Conservation (phyloP, 2,329 filamentous ascomycete genomes). For the Aspergillus proliferans region DNA sequence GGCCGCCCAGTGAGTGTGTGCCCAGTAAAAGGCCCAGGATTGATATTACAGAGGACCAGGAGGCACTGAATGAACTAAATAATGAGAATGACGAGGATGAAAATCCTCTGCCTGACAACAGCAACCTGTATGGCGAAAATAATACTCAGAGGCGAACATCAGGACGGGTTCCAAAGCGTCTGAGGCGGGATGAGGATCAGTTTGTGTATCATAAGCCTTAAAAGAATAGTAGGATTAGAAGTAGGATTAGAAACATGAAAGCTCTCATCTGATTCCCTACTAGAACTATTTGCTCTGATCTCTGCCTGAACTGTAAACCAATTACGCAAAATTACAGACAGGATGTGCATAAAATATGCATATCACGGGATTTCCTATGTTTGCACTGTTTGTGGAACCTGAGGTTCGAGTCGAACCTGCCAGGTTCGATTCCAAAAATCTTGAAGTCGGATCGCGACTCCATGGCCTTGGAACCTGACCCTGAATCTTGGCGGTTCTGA, state of each 20-base stretch:
- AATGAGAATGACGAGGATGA: not conserved
- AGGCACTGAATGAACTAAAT: not conserved
- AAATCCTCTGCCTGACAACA: too few relatives aligned
- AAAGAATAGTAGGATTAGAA: not conserved
- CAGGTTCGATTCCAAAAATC: not conserved
- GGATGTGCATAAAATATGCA: too few relatives aligned
- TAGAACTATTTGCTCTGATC: not conserved
- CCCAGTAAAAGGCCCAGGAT: not conserved
- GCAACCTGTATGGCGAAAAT: too few relatives aligned
- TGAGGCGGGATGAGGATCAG: not conserved
- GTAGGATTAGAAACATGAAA: not conserved
- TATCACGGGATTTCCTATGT: not conserved
- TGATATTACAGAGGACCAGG: not conserved
- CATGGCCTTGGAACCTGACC: not conserved
- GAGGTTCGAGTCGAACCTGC: not conserved
- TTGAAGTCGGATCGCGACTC: slow-evolving; percentile 2
- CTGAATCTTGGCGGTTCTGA: slow-evolving; percentile 4
- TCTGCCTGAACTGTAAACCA: not conserved
- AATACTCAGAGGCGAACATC: too few relatives aligned
- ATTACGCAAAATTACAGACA: not conserved
- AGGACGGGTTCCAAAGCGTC: too few relatives aligned
- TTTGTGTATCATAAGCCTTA: not conserved
- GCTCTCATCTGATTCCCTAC: not conserved
- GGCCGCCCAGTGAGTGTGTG: not conserved
- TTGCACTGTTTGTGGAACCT: not conserved